Evolutionary conservation across 73 alveolate species (phyloP).

Genomic region (Symbiodinium natans): DNA sequence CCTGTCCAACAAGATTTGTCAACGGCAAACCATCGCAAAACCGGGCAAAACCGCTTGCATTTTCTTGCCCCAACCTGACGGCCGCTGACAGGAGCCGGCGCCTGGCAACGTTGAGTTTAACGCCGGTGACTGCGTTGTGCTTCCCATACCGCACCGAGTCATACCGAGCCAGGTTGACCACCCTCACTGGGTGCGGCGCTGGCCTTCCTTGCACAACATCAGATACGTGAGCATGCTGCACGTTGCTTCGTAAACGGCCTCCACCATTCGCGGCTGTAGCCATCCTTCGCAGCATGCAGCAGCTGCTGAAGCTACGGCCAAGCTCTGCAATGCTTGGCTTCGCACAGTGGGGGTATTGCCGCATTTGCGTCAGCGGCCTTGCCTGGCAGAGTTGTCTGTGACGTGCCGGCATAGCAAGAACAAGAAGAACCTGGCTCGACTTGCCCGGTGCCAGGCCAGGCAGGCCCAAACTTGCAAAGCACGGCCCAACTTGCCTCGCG

Average conservation of each 20-base stretch:
- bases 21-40: too few relatives aligned
- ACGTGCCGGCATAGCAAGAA: too few relatives aligned
- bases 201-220: not conserved
- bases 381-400: not conserved
- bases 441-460: not conserved
- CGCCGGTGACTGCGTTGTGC: too few relatives aligned
- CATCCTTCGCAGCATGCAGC: not conserved
- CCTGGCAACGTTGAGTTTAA: slow-evolving; percentile 4
- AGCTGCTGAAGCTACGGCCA: too few relatives aligned
- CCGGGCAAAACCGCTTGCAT: too few relatives aligned
- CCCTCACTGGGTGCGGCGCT: slow-evolving; percentile 6
- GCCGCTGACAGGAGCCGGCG: slow-evolving; percentile 78
- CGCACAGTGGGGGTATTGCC: not conserved
- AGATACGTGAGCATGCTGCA: not conserved
- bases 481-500: not conserved
- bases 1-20: not conserved
- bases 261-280: not conserved
- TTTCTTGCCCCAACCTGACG: too few relatives aligned
- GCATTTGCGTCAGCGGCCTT: not conserved
- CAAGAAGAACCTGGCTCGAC: too few relatives aligned
- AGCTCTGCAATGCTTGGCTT: not conserved
- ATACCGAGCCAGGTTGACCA: not conserved
- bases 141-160: too few relatives aligned
- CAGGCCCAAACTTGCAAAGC: not conserved
- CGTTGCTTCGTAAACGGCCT: not conserved